Base-by-base conservation (phyloP, 2,329 filamentous ascomycete genomes). In the Camillea tinctor region DNA sequence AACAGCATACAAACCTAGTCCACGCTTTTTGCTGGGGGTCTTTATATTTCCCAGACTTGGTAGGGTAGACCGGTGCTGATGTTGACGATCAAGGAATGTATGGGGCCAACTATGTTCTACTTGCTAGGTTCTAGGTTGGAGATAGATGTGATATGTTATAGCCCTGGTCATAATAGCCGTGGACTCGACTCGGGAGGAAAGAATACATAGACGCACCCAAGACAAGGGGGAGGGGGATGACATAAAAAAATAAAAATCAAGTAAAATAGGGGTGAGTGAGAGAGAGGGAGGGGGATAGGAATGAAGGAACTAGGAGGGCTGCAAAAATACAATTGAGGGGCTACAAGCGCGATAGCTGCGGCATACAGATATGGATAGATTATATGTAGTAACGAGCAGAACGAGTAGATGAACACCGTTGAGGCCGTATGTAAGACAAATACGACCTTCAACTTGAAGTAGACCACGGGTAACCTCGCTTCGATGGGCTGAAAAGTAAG, bases 1-100 rank as follows among this genome's bases (percentile, higher is more conserved):
- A 59, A 63, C 56, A 49, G 50, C 62, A 44, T 44, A 44, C 36
- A 44, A 44, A 44, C 36, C 13, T 7, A 44, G 36, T 15, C 36
- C 36, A 44, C 11, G 36, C n/a, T 30, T 11, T 11, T 30, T 11
- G 26, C 26, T 30, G 26, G n/a, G n/a, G n/a, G n/a, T n/a, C n/a
- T n/a, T n/a, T n/a, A n/a, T n/a, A n/a, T n/a, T n/a, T 11, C 26
- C 8, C 26, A 11, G 26, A 44, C 36, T 44, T 44, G 36, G 26
- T 30, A 30, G 26, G 26, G 26, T 30, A 44, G 36, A 15, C 17
- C 36, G 36, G 36, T 15, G 36, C 6, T 44, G 36, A 15, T 15
- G 26, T 30, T 9, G 26, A 30, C 17, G 17, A 15, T 44, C 36
- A 44, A 44, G 15, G 36, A 44, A n/a, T 44, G 36, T 44, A 44